Evolutionary conservation across 2,329 filamentous ascomycete genomes (phyloP).

Genomic region (Claviceps capensis): DNA sequence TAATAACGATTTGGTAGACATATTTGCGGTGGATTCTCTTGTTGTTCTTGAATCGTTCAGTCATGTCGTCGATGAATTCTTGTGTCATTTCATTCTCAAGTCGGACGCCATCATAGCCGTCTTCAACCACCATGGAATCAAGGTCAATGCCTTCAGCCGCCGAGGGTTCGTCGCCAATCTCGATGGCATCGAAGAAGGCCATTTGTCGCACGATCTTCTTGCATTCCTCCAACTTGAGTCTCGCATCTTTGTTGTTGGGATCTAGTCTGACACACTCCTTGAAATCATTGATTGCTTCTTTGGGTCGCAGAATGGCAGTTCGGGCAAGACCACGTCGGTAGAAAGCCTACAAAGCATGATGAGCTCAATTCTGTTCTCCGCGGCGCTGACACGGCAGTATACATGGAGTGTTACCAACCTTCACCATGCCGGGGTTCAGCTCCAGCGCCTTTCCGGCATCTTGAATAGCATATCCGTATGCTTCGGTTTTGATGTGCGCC

Average conservation of each 20-base stretch:
- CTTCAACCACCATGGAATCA: constrained; percentile 70
- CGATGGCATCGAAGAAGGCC: constrained; percentile 90
- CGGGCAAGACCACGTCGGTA: constrained; percentile 87
- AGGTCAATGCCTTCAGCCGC: constrained; percentile 84
- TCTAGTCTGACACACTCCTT: constrained; percentile 79
- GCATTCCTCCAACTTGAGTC: constrained; percentile 81
- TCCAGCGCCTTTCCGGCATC: constrained; percentile 89
- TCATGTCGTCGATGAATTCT: constrained; percentile 97
- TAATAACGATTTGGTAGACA: constrained; percentile 88
- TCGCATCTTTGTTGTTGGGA: constrained; percentile 79
- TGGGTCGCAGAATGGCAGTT: constrained; percentile 77
- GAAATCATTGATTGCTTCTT: constrained; percentile 84
- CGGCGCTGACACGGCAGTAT: background rate
- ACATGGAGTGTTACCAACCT: constrained; percentile 40
- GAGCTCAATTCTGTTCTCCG: background rate
- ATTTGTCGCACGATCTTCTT: constrained; percentile 87
- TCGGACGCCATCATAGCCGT: constrained; percentile 70
- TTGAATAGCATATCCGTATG: constrained; percentile 82
- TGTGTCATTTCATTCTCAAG: constrained; percentile 79
- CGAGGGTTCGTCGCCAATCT: constrained; percentile 82
- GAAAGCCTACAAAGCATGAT: constrained; percentile 51
- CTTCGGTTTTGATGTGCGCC: constrained; percentile 91
- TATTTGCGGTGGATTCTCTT: constrained; percentile 96
- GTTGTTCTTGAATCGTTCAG: constrained; percentile 83
- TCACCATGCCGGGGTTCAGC: constrained; percentile 74